phyloP scores from a whole-genome alignment of 345 rosid species.

The Eucalyptus cloeziana region DNA sequence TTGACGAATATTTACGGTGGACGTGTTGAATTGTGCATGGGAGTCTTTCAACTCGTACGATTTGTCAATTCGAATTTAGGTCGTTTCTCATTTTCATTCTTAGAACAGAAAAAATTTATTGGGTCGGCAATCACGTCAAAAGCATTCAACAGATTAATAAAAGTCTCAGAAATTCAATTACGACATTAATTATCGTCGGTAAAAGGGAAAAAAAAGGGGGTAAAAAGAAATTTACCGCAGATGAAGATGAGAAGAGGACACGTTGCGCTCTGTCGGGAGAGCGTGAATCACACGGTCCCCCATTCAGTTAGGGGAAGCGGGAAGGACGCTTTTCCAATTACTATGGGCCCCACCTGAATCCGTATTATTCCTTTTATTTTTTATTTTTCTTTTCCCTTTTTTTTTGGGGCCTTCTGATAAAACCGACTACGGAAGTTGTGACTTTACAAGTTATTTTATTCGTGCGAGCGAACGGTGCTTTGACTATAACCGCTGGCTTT shows the following conservation, averaged over 20 bases:
- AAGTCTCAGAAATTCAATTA: not conserved
- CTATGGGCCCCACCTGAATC: not conserved
- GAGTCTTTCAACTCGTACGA: not conserved
- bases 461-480: not conserved
- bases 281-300: not conserved
- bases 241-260: not conserved
- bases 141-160: not conserved
- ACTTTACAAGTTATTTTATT: not conserved
- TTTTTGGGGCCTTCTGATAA: not conserved
- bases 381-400: not conserved
- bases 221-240: not conserved
- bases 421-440: not conserved
- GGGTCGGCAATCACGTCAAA: not conserved
- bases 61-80: not conserved
- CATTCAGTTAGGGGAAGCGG: not conserved
- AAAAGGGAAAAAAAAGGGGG: not conserved
- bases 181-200: not conserved
- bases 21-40: not conserved
- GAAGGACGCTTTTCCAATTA: not conserved
- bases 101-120: no score
- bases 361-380: not conserved
- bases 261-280: not conserved
- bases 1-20: not conserved
- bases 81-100: no score
- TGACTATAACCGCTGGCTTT: not conserved